Base-by-base conservation (phyloP, 306 rosid species). In the Medicago truncatula region DNA sequence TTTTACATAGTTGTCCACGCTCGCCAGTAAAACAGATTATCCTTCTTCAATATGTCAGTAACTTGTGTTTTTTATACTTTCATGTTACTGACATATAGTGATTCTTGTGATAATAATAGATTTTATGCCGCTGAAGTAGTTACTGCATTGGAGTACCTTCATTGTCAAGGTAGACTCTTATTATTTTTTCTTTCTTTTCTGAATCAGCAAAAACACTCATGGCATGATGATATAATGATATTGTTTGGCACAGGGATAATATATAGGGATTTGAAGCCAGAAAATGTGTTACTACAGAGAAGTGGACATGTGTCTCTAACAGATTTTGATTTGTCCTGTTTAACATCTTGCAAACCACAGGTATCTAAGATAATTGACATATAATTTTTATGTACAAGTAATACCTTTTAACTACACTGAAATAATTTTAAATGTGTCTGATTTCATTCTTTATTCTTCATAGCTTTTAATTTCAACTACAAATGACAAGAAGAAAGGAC, bases 181-280 rank as follows among this genome's bases (percentile, higher is more conserved):
- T 1, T 34, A 34, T 34, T 34, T 34, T 34, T 4, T 6, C 3
- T 28, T 34, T 4, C 1, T 5, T 34, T 34, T 34, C 31, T 28
- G 31, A 28, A 28, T 28, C 31, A 28, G 31, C 31, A 28, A 6
- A 34, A 34, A 34, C 31, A 28, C 31, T 28, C 31, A 28, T 28
- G 31, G 31, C 31, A 3, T 28, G 31, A 28, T 28, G 31, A 0
- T 7, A 68, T 70, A 25, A 73, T 54, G 43, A 46, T 23, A 38
- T 18, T 67, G 46, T 71, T 71, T 16, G 56, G 14, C 72, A 20
- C 76, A 95, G 98, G 98, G 71, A 90, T 95, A 87, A 95, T 95
- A 66, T 95, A 95, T 78, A 77, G 98, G 43, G 98, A 95, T 87
- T 81, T 95, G 84, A 95, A 95, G 91, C 98, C 98, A 25, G 98